phyloP scores from a whole-genome alignment of 192 early-diverging fungal genomes.

The Powellomyces hirtus region DNA sequence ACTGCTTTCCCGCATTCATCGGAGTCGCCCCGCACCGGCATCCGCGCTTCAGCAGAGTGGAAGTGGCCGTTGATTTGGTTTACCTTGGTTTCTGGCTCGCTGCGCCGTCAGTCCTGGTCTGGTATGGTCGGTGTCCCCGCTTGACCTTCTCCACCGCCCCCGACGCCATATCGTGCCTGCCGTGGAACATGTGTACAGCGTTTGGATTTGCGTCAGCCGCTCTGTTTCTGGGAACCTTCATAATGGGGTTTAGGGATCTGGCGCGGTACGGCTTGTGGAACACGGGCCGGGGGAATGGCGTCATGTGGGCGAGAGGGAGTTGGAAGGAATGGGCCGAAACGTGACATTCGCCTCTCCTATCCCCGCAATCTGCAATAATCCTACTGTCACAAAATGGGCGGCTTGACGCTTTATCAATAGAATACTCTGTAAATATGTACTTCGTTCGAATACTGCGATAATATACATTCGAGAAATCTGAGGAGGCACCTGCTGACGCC shows the following conservation, averaged over 20 bases:
- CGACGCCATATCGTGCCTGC: constrained; percentile 7
- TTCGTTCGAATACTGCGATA: no score
- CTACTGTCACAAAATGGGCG: no score
- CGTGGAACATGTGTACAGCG: constrained; percentile 40
- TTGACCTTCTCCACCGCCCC: constrained; percentile 7
- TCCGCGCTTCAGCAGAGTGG: constrained; percentile 44
- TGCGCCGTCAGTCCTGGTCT: constrained; percentile 31
- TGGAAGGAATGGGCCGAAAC: constrained; percentile 33
- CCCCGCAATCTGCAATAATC: no score
- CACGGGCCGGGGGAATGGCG: constrained; percentile 21
- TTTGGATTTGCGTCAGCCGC: constrained; percentile 39
- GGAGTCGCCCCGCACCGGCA: constrained; percentile 45
- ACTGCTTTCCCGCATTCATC: constrained; percentile 43
- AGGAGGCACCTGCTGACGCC: no score
- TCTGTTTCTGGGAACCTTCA: constrained; percentile 31
- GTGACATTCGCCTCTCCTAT: no score
- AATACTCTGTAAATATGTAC: no score
- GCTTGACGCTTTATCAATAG: no score
- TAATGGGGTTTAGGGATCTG: constrained; percentile 40
- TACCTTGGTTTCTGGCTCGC: constrained; percentile 40
- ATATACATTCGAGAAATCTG: no score
- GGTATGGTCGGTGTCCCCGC: constrained; percentile 32
- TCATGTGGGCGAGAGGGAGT: constrained; percentile 31
- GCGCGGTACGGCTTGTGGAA: constrained; percentile 23
- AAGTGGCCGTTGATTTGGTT: constrained; percentile 38